phyloP scores from a whole-genome alignment of 129 eudicot species.

The Apium graveolens region DNA sequence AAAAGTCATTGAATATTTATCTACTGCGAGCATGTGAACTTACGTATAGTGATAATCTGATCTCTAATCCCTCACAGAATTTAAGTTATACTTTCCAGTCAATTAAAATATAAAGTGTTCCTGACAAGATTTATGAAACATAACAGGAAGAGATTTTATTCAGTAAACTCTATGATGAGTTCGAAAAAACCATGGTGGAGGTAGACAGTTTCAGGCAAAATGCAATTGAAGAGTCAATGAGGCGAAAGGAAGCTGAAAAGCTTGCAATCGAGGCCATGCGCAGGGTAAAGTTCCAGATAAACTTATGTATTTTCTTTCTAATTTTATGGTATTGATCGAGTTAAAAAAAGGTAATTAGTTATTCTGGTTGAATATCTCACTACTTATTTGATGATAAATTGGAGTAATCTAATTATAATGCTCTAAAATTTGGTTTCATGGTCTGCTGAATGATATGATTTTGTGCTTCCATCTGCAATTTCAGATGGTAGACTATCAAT shows the following conservation, averaged over 20 bases:
- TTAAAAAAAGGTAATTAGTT: not conserved
- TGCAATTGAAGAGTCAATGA: constrained; percentile 68
- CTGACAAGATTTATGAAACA: constrained; percentile 2
- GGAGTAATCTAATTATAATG: not conserved
- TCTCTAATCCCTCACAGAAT: not conserved
- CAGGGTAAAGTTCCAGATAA: constrained; percentile 42
- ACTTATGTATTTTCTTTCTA: not conserved
- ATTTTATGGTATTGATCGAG: not conserved
- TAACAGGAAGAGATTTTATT: constrained; percentile 47
- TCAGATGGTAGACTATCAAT: not conserved
- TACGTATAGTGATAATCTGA: not conserved
- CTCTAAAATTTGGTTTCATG: not conserved
- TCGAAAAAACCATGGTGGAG: constrained; percentile 56
- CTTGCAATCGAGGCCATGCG: constrained; percentile 62
- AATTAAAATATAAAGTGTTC: not conserved
- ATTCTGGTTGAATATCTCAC: not conserved
- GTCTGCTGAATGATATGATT: not conserved
- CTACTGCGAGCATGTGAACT: no score
- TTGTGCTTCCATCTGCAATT: not conserved
- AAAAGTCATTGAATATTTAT: not conserved
- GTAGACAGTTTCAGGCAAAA: constrained; percentile 54
- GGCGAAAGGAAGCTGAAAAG: constrained; percentile 74
- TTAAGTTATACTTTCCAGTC: not conserved
- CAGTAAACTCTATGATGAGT: constrained; percentile 57
- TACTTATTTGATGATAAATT: not conserved